Evolutionary conservation across 2,329 filamentous ascomycete species (phyloP).

Genomic region (Endoconidiophora laricicola): DNA sequence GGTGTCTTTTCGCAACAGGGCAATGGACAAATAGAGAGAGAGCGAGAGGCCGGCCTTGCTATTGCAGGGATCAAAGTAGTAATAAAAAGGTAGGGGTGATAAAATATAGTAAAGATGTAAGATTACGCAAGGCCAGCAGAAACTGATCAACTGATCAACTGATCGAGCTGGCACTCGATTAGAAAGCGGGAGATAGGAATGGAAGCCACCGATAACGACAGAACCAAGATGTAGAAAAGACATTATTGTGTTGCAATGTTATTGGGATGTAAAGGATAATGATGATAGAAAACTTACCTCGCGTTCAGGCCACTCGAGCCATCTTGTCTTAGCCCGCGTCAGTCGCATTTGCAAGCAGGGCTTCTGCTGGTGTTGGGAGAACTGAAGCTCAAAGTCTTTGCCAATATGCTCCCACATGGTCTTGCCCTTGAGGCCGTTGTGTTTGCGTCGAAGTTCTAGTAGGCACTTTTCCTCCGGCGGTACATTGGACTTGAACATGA

Average conservation of each 20-base stretch:
- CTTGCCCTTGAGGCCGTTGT: slow-evolving; percentile 32
- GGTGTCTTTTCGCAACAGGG: neutral
- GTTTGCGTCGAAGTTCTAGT: slow-evolving; percentile 31
- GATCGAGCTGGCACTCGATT: too few relatives aligned
- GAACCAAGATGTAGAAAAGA: neutral
- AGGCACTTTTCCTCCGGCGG: slow-evolving; percentile 32
- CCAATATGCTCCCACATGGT: slow-evolving; percentile 42
- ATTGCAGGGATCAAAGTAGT: neutral
- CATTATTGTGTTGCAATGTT: neutral
- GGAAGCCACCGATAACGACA: neutral
- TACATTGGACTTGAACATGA: slow-evolving; percentile 27
- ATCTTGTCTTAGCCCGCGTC: slow-evolving; percentile 31
- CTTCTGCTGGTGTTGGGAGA: slow-evolving; percentile 25
- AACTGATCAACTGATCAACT: too few relatives aligned
- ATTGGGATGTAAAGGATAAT: neutral
- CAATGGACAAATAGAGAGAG: neutral
- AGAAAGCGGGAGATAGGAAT: too few relatives aligned
- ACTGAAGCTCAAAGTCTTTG: slow-evolving; percentile 23
- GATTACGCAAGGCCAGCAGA: too few relatives aligned
- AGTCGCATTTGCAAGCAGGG: slow-evolving; percentile 41
- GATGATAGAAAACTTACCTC: slow-evolving; percentile 29
- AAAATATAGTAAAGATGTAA: too few relatives aligned
- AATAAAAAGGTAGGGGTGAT: too few relatives aligned
- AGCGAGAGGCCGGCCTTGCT: neutral
- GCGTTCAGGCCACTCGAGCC: slow-evolving; percentile 29